These are phyloP conservation scores for Acidomyces sp. DNA, from an alignment of 495 filamentous ascomycete species.

Conservation along the genomic window DNA sequence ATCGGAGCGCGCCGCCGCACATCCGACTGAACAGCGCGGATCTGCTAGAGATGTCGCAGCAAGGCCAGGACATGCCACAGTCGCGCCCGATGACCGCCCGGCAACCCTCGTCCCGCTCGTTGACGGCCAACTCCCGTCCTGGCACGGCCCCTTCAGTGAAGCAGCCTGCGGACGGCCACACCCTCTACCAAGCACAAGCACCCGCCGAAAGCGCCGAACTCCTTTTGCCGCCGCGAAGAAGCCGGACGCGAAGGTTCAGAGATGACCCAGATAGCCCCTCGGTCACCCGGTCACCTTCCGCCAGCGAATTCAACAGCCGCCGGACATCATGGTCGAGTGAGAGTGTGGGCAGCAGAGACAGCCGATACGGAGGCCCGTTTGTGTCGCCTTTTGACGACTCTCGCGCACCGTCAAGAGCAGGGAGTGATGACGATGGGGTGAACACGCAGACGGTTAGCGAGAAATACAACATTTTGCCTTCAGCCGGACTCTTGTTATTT, in stretches of 20 bases:
- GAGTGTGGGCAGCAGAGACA: slow-evolving; percentile 38
- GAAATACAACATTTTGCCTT: slow-evolving; percentile 66
- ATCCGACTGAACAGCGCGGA: slow-evolving; percentile 50
- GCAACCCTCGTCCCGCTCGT: slow-evolving; percentile 30
- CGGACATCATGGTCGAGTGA: slow-evolving; percentile 53
- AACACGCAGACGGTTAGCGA: slow-evolving; percentile 69
- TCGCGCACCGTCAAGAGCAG: slow-evolving; percentile 45
- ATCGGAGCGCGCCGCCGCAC: slow-evolving; percentile 32
- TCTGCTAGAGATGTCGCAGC: slow-evolving; percentile 29
- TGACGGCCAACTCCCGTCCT: slow-evolving; percentile 26
- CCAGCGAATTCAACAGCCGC: slow-evolving; percentile 39
- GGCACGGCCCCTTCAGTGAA: slow-evolving; percentile 21
- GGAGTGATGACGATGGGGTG: slow-evolving; percentile 51
- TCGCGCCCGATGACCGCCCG: slow-evolving; percentile 26
- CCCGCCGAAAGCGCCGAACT: slow-evolving; percentile 45
- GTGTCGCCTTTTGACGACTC: slow-evolving; percentile 46
- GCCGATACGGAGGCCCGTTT: slow-evolving; percentile 34
- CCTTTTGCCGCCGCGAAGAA: slow-evolving; percentile 43
- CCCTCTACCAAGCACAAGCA: slow-evolving; percentile 29
- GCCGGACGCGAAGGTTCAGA: slow-evolving; percentile 29
- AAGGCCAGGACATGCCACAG: slow-evolving; percentile 16
- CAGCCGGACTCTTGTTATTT: slow-evolving; percentile 54
- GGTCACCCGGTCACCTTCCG: slow-evolving; percentile 27
- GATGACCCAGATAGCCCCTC: slow-evolving; percentile 33
- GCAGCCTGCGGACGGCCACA: slow-evolving; percentile 9